Base-by-base conservation (phyloP, 257 asterid genomes). In the Nicotiana attenuata region DNA sequence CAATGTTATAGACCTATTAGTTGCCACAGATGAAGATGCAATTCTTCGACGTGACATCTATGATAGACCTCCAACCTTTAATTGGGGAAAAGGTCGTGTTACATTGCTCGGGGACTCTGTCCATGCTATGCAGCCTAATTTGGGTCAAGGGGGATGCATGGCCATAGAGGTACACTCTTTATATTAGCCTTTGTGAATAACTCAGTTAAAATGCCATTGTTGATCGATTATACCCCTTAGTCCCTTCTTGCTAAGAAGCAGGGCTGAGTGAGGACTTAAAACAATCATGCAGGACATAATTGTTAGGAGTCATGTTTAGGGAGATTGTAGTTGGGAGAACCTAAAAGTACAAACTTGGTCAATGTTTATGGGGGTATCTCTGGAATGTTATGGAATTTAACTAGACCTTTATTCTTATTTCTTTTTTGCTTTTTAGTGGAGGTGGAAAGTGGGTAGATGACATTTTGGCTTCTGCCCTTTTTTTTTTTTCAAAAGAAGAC, bases 131-230 rank as follows among this genome's bases (percentile, higher is more conserved):
- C 99, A 96, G 86, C 99, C 99, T 47, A 96, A 96, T 84, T 90
- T 96, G 91, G 99, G 99, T 57, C 99, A 96, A 87, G 99, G 99
- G 24, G 99, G 99, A 65, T 96, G 98, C 90, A 94, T 96, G 99
- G 98, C 99, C 82, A 96, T 96, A 63, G 99, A 96, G 97, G 99
- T 96, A 83, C 17, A 47, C n/a, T 80, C 64, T 71, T 71, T 1
- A 45, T 71, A 45, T 22, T 47, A 45, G 20, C 35, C 38, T 71
- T 71, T 45, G 0, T 45, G 60, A 22, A 38, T 71, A 14, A 22
- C 3, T 45, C 14, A 22, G 6, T 45, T 71, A 22, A 71, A 22
- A 68, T 71, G 78, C 5, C 17, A 38, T 38, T 35, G 14, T 68
- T 68, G 56, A 10, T 68, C 11, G 19, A 68, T n/a, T 22, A 19